Percentiles rank a stretch among this genome's conserved stretches.
These are phyloP conservation scores for Phytophthora hybrid DNA, from an alignment of 352 stramenopile genomes.

Conservation along the genomic window DNA sequence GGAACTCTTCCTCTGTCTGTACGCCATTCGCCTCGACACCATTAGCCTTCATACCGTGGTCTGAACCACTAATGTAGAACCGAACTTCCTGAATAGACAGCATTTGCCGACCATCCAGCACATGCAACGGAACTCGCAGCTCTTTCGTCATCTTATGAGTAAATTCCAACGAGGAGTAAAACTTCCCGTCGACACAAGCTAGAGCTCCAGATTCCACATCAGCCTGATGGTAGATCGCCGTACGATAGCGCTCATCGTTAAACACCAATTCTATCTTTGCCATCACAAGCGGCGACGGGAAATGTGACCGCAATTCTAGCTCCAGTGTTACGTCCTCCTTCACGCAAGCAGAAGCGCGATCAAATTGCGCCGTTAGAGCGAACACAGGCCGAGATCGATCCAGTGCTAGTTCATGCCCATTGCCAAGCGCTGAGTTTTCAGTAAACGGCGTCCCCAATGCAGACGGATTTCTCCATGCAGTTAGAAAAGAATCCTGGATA, in stretches of 20 bases:
- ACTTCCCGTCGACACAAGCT: constrained; percentile 39
- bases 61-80: constrained; percentile 55
- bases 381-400: constrained; percentile 67
- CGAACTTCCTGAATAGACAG: constrained; percentile 70
- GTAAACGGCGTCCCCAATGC: constrained; percentile 53
- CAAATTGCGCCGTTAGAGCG: constrained; percentile 60
- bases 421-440: constrained; percentile 43
- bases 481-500: constrained; percentile 69
- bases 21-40: constrained; percentile 20
- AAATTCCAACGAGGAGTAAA: constrained; percentile 64
- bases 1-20: constrained; percentile 42
- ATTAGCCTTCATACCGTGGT: constrained; percentile 18
- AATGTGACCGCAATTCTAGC: constrained; percentile 61
- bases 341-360: constrained; percentile 72
- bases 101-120: constrained; percentile 63
- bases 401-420: constrained; percentile 56
- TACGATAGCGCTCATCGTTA: constrained; percentile 80
- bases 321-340: constrained; percentile 66
- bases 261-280: constrained; percentile 77
- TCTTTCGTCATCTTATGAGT: constrained; percentile 44
- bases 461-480: constrained; percentile 65
- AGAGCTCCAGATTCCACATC: constrained; percentile 20
- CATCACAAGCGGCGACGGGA: constrained; percentile 64
- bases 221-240: constrained; percentile 59
- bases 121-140: constrained; percentile 56